A percentile compares a stretch with the other conserved stretches of the same genome.
Conservation (phyloP, 2,329 filamentous ascomycete species). For the Penicillium crustosum region DNA sequence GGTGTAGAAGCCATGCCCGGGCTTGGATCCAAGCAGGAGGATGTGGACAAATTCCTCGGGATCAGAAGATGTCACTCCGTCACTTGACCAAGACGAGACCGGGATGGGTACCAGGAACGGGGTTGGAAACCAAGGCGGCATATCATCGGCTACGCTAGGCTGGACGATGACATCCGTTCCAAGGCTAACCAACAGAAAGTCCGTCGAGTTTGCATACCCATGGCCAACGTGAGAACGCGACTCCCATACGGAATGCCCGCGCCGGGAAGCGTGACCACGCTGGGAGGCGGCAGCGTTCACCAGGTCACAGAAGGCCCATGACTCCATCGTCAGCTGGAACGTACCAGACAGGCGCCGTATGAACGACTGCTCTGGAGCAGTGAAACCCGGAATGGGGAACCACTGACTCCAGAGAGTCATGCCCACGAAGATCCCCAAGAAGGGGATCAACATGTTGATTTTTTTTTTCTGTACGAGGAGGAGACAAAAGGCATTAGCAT, state of each 20-base stretch:
- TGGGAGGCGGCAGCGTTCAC: constrained; percentile 2
- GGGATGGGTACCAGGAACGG: constrained; percentile 4
- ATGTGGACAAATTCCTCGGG: neutral
- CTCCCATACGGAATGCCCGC: neutral
- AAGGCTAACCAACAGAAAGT: neutral
- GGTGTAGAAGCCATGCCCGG: neutral
- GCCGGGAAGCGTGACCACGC: neutral
- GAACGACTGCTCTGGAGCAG: constrained; percentile 21
- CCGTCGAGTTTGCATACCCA: constrained; percentile 4
- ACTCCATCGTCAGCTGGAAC: constrained; percentile 13
- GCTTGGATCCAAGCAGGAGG: neutral
- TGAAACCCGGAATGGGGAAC: constrained; percentile 23
- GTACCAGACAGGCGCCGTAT: constrained; percentile 17
- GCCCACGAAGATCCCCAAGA: constrained; percentile 21
- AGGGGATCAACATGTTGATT: constrained; percentile 23
- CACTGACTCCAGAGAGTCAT: constrained; percentile 28
- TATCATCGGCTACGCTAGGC: neutral
- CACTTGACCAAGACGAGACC: neutral
- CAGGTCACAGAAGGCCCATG: constrained; percentile 19
- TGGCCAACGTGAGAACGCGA: neutral
- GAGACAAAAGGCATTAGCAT: neutral
- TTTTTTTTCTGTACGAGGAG: neutral
- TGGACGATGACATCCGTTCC: neutral
- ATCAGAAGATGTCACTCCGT: neutral
- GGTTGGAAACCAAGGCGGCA: neutral